Evolutionary conservation across 306 rosid genomes (phyloP).

Genomic region (Phaseolus lunatus): DNA sequence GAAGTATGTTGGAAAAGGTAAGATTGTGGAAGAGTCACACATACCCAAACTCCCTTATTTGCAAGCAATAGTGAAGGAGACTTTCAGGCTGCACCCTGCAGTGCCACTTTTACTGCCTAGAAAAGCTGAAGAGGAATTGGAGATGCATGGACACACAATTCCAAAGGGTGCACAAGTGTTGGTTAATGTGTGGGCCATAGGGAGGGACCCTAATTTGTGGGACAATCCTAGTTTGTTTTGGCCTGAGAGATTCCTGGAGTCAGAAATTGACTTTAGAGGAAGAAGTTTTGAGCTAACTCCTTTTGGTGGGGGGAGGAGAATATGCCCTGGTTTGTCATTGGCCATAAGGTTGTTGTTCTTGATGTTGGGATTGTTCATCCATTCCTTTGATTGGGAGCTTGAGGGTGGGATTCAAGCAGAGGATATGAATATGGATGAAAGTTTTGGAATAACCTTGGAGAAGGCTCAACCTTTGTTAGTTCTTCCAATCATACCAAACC

Average conservation of each 20-base stretch:
- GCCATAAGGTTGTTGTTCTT: slow-evolving; percentile 43
- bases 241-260: slow-evolving; percentile 42
- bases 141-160: slow-evolving; percentile 20
- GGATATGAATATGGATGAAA: slow-evolving; percentile 46
- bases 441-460: slow-evolving; percentile 43
- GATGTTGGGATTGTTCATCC: slow-evolving; percentile 42
- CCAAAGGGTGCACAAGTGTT: slow-evolving; percentile 46
- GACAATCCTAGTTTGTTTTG: slow-evolving; percentile 27
- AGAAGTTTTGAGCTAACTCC: slow-evolving; percentile 41
- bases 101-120: slow-evolving; percentile 44
- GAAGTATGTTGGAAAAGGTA: slow-evolving; percentile 34
- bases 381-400: slow-evolving; percentile 46
- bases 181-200: slow-evolving; percentile 48
- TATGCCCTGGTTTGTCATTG: slow-evolving; percentile 45
- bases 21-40: slow-evolving; percentile 36
- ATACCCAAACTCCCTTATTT: slow-evolving; percentile 38
- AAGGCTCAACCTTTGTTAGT: slow-evolving; percentile 38
- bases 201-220: slow-evolving; percentile 41
- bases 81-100: slow-evolving; percentile 41
- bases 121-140: slow-evolving; percentile 23
- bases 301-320: slow-evolving; percentile 41
- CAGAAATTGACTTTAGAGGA: slow-evolving; percentile 44
- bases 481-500: slow-evolving; percentile 16
- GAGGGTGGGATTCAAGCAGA: slow-evolving; percentile 20
- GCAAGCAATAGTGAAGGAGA: slow-evolving; percentile 45